Conservation (phyloP, 2,329 filamentous ascomycete genomes). For the Chaetomiaceae sp. region DNA sequence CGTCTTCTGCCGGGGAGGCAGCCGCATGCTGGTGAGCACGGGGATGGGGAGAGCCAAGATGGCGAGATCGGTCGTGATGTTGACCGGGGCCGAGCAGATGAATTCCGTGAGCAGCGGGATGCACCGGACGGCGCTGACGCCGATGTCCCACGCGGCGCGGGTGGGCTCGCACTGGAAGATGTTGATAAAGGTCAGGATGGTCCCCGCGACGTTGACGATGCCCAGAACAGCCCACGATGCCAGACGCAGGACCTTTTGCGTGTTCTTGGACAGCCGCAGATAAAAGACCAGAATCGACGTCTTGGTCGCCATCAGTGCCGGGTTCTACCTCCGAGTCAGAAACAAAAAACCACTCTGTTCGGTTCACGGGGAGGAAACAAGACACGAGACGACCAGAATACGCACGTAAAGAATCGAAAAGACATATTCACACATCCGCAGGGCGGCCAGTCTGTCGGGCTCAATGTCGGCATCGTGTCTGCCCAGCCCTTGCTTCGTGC, state of each 20-base stretch:
- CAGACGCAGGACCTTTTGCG: slow-evolving; percentile 69
- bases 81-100: slow-evolving; percentile 77
- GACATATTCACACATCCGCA: slow-evolving; percentile 59
- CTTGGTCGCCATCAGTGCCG: slow-evolving; percentile 85
- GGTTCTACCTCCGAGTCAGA: slow-evolving; percentile 57
- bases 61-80: slow-evolving; percentile 85
- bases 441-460: slow-evolving; percentile 40
- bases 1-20: slow-evolving; percentile 81
- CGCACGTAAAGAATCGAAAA: slow-evolving; percentile 61
- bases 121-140: slow-evolving; percentile 38
- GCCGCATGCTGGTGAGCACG: slow-evolving; percentile 77
- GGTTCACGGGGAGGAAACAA: background rate
- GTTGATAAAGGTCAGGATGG: slow-evolving; percentile 79
- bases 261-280: slow-evolving; percentile 73
- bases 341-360: too few relatives aligned
- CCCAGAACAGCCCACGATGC: slow-evolving; percentile 75
- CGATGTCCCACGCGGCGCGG: slow-evolving; percentile 58
- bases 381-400: too few relatives aligned
- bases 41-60: slow-evolving; percentile 86
- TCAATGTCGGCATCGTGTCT: slow-evolving; percentile 59
- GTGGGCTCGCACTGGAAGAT: slow-evolving; percentile 81
- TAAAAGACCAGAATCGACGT: slow-evolving; percentile 92
- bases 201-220: slow-evolving; percentile 73
- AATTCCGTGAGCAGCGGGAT: slow-evolving; percentile 59
- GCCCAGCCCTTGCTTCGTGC: slow-evolving; percentile 62